These are phyloP conservation scores for Grosmannia penicillata DNA, from an alignment of 2,329 filamentous ascomycete species.

Conservation along the genomic window DNA sequence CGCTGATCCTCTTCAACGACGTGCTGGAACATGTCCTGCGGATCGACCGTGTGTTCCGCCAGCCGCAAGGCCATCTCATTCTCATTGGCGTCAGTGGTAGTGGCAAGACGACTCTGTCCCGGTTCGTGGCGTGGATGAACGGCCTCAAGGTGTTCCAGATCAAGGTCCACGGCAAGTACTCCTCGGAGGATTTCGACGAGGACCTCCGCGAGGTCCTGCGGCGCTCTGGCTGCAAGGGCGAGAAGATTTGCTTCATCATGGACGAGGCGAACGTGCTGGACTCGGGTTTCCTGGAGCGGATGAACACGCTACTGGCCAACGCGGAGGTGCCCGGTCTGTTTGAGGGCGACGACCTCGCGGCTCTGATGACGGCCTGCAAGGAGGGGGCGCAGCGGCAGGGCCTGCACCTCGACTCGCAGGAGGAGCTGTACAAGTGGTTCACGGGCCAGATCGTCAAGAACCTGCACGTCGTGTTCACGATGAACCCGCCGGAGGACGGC, in stretches of 20 bases:
- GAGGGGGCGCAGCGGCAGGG: constrained; percentile 95
- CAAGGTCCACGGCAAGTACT: constrained; percentile 98
- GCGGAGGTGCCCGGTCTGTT: constrained; percentile 98
- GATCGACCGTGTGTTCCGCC: constrained; percentile 96
- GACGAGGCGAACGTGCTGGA: constrained; percentile 97
- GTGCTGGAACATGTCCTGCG: constrained; percentile 95
- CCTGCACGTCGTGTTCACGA: constrained; percentile 96
- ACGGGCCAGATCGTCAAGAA: constrained; percentile 99
- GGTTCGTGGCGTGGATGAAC: constrained; percentile 99
- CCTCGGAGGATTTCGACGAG: constrained; percentile 95
- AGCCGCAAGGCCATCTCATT: constrained; percentile 95
- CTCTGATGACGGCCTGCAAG: constrained; percentile 98
- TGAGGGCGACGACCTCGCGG: constrained; percentile 94
- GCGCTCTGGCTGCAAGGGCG: constrained; percentile 89
- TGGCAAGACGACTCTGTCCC: constrained; percentile 94
- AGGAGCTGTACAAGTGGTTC: constrained; percentile 99
- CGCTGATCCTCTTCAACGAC: constrained; percentile 97
- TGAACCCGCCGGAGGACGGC: constrained; percentile 96
- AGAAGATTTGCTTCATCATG: constrained; percentile 99
- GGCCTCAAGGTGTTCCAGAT: constrained; percentile 98
- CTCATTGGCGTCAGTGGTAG: constrained; percentile 96
- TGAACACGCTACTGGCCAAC: constrained; percentile 97
- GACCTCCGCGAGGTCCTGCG: constrained; percentile 88
- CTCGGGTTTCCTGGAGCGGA: constrained; percentile 94
- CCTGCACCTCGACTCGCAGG: constrained; percentile 86